Conservation (phyloP, 1,139 yeast species). For the Hanseniaspora sp. region DNA sequence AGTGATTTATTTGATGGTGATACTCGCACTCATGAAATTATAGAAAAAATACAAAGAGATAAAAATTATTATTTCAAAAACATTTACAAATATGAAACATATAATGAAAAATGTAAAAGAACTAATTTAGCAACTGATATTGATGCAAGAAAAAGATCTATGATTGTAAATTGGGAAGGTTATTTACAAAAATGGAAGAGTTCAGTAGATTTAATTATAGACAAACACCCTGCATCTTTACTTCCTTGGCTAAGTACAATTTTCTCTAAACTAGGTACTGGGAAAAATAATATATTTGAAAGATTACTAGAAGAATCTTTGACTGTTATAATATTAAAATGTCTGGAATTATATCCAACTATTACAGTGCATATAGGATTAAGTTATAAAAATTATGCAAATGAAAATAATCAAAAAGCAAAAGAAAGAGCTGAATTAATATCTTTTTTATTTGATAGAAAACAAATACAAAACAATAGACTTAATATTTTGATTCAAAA, state of each 20-base stretch:
- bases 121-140: background rate
- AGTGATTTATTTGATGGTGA: constrained; percentile 10
- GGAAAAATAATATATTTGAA: constrained; percentile 1
- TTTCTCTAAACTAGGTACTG: constrained; percentile 7
- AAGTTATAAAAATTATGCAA: constrained; percentile 8
- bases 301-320: constrained; percentile 6
- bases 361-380: background rate
- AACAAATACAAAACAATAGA: background rate
- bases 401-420: constrained; percentile 6
- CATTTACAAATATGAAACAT: background rate
- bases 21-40: background rate
- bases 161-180: background rate
- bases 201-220: background rate
- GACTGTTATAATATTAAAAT: background rate
- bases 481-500: background rate
- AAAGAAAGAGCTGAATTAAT: background rate
- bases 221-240: background rate
- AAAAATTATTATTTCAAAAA: background rate
- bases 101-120: background rate
- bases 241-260: constrained; percentile 13
- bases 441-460: background rate
- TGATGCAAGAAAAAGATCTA: background rate
- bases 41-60: background rate
- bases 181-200: background rate
- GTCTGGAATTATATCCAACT: background rate